Conservation (phyloP, 495 filamentous ascomycete species). For the Talaromyces wortmannii region DNA sequence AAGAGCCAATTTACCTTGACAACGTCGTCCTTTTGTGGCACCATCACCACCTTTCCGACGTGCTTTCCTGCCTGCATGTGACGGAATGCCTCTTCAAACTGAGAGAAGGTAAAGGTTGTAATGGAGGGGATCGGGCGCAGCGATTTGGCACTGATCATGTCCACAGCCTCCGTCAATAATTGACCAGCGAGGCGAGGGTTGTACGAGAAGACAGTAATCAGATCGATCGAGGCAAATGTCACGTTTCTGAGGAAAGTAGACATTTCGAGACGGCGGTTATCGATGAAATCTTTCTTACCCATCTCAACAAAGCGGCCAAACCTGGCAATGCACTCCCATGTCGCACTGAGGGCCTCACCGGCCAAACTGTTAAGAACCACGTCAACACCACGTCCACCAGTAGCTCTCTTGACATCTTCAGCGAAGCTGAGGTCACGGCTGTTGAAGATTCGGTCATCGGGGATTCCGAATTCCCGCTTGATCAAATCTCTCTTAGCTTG, state of each 20-base stretch:
- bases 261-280: background rate
- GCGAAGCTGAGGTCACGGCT: conserved; percentile 15
- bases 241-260: conserved; percentile 4
- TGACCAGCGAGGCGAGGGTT: background rate
- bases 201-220: background rate
- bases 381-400: background rate
- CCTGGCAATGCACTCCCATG: conserved; percentile 9
- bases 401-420: background rate
- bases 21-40: background rate
- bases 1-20: background rate
- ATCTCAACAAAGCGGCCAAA: conserved; percentile 6
- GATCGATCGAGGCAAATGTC: conserved; percentile 14
- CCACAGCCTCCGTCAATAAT: background rate
- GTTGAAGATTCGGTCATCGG: conserved; percentile 16
- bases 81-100: conserved; percentile 13
- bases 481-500: conserved; percentile 6
- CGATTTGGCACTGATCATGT: background rate
- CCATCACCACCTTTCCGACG: conserved; percentile 42
- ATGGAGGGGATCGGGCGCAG: background rate
- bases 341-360: conserved; percentile 1
- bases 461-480: conserved; percentile 5
- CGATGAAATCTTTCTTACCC: conserved; percentile 1
- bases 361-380: conserved; percentile 3
- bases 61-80: conserved; percentile 30
- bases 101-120: background rate